These are phyloP conservation scores for Brachypodium distachyon DNA, from an alignment of 202 grass and related monocot species.

Conservation along the genomic window DNA sequence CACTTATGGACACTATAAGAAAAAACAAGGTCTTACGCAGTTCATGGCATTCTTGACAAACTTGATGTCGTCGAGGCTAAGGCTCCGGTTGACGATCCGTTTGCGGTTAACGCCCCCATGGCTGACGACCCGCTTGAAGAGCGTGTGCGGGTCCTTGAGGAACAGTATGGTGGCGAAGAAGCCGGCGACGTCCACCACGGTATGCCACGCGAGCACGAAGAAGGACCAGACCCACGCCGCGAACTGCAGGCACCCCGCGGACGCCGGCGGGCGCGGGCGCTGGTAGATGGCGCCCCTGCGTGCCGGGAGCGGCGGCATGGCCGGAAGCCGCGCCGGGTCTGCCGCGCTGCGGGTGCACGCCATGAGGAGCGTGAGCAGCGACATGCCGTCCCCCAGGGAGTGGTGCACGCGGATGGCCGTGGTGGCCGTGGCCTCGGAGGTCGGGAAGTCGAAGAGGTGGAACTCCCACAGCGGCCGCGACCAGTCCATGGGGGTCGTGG, in stretches of 20 bases:
- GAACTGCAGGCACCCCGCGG: slow-evolving; percentile 14
- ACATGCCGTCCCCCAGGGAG: slow-evolving; percentile 89
- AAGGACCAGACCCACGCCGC: slow-evolving; percentile 33
- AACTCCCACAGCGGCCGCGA: slow-evolving; percentile 79
- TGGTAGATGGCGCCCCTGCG: slow-evolving; percentile 39
- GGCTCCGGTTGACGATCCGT: slow-evolving; percentile 53
- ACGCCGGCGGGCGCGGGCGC: neutral
- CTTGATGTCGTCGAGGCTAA: slow-evolving; percentile 74
- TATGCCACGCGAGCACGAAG: slow-evolving; percentile 57
- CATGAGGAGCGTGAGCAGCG: slow-evolving; percentile 78
- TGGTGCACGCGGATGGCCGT: slow-evolving; percentile 66
- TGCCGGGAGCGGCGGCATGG: slow-evolving; percentile 28
- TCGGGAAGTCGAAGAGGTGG: slow-evolving; percentile 84
- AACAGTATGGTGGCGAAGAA: slow-evolving; percentile 48
- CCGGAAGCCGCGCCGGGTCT: slow-evolving; percentile 45
- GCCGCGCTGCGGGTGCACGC: slow-evolving; percentile 61
- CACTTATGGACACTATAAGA: too few species aligned
- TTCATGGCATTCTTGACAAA: slow-evolving; percentile 60
- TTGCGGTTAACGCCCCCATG: slow-evolving; percentile 26
- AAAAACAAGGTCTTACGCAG: slow-evolving; percentile 34
- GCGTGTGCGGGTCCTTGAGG: slow-evolving; percentile 54
- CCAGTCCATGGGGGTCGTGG: slow-evolving; percentile 38
- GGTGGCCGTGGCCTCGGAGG: slow-evolving; percentile 48
- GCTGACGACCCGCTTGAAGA: slow-evolving; percentile 47
- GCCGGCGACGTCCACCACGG: slow-evolving; percentile 29